Evolutionary conservation across 345 rosid species (phyloP).

Genomic region (Brassica carinata): DNA sequence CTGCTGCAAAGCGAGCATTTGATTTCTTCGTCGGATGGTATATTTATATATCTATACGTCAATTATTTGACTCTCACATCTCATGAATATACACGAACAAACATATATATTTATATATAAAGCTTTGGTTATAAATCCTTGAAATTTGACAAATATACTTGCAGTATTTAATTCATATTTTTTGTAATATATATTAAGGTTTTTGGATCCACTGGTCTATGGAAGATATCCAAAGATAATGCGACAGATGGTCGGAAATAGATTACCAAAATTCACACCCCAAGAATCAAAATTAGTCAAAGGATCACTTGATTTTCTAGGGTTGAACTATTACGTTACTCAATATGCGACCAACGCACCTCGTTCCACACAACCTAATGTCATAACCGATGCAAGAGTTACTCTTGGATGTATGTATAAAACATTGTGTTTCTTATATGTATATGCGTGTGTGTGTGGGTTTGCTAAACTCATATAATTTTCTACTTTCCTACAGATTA

Average conservation of each 20-base stretch:
- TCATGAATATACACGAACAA: neutral
- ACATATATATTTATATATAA: neutral
- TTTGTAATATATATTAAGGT: constrained; percentile 8
- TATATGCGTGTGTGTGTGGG: neutral
- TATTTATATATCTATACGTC: neutral
- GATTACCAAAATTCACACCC: constrained; percentile 24
- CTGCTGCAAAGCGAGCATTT: constrained; percentile 35
- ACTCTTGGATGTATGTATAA: neutral
- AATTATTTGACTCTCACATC: neutral
- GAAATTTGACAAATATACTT: neutral
- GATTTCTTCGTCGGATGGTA: constrained; percentile 38
- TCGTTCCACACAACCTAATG: constrained; percentile 9
- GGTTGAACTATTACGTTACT: constrained; percentile 40
- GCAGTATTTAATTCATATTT: neutral
- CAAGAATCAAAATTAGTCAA: constrained; percentile 22
- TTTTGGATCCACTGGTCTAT: constrained; percentile 34
- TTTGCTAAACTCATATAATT: neutral
- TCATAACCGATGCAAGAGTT: constrained; percentile 27
- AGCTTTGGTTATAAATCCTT: neutral
- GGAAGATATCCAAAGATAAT: constrained; percentile 9
- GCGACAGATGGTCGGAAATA: constrained; percentile 7
- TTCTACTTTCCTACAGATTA: neutral
- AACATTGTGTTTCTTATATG: neutral
- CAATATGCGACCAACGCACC: constrained; percentile 31
- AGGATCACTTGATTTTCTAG: constrained; percentile 43